Evolutionary conservation across 2,329 filamentous ascomycete species (phyloP), one percentile per base, ranked within the genome.

Genomic region (Nemania sp.): DNA sequence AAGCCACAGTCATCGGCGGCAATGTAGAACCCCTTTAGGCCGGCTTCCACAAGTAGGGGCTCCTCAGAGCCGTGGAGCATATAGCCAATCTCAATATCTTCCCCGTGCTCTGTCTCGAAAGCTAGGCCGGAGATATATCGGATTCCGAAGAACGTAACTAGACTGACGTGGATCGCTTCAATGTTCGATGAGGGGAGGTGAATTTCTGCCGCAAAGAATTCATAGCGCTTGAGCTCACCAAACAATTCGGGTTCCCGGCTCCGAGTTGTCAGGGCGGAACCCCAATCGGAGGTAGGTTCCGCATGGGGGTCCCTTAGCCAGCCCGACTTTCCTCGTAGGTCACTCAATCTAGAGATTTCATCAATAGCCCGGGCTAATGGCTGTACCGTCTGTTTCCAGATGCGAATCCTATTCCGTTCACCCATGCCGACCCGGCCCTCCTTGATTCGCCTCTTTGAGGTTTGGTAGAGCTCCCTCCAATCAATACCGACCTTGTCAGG

Each of bases 21-120:
- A 32, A 64, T 49, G 32, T 72, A 63, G 32, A 76, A 74, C n/a
- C 74, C 74, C 20, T 65, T 41, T 5, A 76, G 66, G 22, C 26
- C 26, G 4, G 35, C 69, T n/a, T 68, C 67, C 3, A 74, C 67
- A 6, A 59, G 27, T 2, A 75, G 38, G 7, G 66, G 57, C 27
- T 72, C 62, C 41, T 75, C 73, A 5, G 45, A 64, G 26, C 51
- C 64, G 8, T 52, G 61, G 1, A 62, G 56, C 18, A 70, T 70
- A 41, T 75, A 76, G 22, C 74, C 73, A 13, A 75, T 62, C 47
- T 74, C 72, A 38, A 75, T 66, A 15, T 73, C 70, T 27, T 62
- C 29, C 13, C 35, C 51, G 0, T 61, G 49, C 10, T 67, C 55
- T 18, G 70, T 72, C 13, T 67, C 63, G 32, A 76, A 74, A 5